A percentile compares a stretch with the other conserved stretches of the same genome.
phyloP scores from a whole-genome alignment of 176 grass and related monocot genomes.

The Eleusine indica region DNA sequence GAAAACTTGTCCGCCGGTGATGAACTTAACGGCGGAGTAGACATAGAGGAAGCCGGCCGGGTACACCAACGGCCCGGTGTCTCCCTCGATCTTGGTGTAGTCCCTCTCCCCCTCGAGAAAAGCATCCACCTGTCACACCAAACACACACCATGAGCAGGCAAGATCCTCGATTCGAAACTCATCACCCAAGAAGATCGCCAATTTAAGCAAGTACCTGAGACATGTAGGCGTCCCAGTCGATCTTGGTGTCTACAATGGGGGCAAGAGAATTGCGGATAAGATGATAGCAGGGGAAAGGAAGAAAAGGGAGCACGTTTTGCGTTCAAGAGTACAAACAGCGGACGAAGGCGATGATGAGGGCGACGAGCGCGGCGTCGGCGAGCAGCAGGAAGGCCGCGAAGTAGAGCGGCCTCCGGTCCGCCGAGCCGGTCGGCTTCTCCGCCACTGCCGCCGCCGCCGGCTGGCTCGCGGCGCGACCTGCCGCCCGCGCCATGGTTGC shows the following conservation, averaged over 20 bases:
- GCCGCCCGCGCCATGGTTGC: slow-evolving; percentile 38
- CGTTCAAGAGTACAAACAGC: slow-evolving; percentile 45
- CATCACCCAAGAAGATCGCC: neutral
- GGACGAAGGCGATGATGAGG: slow-evolving; percentile 75
- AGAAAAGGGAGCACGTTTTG: neutral
- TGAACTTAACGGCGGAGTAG: slow-evolving; percentile 78
- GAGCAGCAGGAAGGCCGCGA: slow-evolving; percentile 60
- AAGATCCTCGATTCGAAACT: slow-evolving; percentile 34
- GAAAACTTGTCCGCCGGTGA: slow-evolving; percentile 77
- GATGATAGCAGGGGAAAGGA: neutral
- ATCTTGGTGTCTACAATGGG: slow-evolving; percentile 83
- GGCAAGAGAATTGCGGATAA: neutral
- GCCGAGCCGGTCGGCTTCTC: neutral
- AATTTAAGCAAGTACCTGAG: slow-evolving; percentile 56
- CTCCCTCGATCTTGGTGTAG: slow-evolving; percentile 90
- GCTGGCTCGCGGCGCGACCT: neutral
- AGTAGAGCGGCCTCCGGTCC: slow-evolving; percentile 34
- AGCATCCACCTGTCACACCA: slow-evolving; percentile 59
- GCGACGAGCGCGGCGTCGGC: slow-evolving; percentile 75
- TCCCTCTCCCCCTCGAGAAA: slow-evolving; percentile 88
- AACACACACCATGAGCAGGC: neutral
- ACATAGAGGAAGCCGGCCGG: slow-evolving; percentile 95
- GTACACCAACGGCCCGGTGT: slow-evolving; percentile 93
- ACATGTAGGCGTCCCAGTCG: slow-evolving; percentile 98
- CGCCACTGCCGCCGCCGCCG: neutral